Percentiles rank a stretch among this genome's conserved stretches.
Conservation (phyloP, 23 red algal genomes). For the Chondrus crispus region DNA sequence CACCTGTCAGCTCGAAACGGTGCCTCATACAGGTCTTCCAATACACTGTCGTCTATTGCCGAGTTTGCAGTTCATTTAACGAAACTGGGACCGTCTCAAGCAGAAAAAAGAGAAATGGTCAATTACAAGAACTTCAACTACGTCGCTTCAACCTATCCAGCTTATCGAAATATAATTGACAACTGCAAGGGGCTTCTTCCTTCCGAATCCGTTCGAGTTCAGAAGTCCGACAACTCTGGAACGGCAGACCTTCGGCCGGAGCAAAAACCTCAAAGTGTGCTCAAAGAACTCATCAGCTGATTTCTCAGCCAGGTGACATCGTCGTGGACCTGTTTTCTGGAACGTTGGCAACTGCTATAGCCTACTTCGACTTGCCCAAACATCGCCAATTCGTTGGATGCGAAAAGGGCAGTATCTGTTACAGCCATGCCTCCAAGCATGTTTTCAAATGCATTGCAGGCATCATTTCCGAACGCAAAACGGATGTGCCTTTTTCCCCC, state of each 20-base stretch:
- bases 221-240: neutral
- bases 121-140: neutral
- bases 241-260: neutral
- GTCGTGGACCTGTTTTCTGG: slow-evolving; percentile 16
- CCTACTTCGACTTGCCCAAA: neutral
- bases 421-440: neutral
- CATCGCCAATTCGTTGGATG: slow-evolving; percentile 8
- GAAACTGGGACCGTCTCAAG: neutral
- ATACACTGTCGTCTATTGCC: neutral
- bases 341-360: slow-evolving; percentile 12
- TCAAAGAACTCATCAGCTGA: slow-evolving; percentile 7
- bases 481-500: neutral
- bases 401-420: neutral
- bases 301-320: slow-evolving; percentile 12
- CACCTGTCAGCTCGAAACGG: too few relatives aligned
- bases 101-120: neutral
- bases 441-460: neutral
- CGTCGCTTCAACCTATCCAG: neutral
- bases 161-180: neutral
- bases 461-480: neutral
- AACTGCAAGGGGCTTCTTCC: neutral
- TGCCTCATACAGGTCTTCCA: too few relatives aligned
- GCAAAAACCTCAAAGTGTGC: neutral
- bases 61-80: neutral
- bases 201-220: neutral